Conservation (phyloP, 148 eudicot genomes). For the Persicaria maculosa region DNA sequence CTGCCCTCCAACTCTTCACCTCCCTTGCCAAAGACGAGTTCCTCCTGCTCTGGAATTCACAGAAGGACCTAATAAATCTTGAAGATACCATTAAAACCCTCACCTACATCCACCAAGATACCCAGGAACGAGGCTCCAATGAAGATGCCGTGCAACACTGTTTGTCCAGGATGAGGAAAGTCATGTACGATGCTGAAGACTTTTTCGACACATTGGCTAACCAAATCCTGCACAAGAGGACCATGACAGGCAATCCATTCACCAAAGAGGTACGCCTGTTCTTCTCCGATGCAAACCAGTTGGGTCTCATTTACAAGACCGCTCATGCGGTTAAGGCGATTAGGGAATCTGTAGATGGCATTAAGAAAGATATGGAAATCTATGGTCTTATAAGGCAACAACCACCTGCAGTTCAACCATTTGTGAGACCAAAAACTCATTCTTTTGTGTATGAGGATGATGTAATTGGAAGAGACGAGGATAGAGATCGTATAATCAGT, state of each 20-base stretch:
- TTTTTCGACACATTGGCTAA: neutral
- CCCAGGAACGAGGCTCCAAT: neutral
- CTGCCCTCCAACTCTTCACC: neutral
- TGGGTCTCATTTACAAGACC: neutral
- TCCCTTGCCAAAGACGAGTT: conserved; percentile 4
- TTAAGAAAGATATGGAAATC: neutral
- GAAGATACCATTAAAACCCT: neutral
- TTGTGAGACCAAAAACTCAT: neutral
- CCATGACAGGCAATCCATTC: neutral
- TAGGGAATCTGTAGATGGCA: neutral
- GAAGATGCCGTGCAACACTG: neutral
- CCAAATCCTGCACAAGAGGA: neutral
- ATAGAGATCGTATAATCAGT: neutral
- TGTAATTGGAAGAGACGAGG: neutral
- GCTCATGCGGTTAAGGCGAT: neutral
- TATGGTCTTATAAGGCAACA: neutral
- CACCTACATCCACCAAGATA: neutral
- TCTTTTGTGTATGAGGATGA: neutral
- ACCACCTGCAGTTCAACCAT: neutral
- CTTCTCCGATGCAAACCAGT: neutral
- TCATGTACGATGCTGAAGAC: neutral
- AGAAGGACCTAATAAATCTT: neutral
- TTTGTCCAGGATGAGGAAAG: neutral
- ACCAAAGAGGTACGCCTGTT: neutral
- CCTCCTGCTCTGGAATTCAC: neutral